Evolutionary conservation across 2,329 filamentous ascomycete genomes (phyloP).

Genomic region (Lasiodiplodia sp.): DNA sequence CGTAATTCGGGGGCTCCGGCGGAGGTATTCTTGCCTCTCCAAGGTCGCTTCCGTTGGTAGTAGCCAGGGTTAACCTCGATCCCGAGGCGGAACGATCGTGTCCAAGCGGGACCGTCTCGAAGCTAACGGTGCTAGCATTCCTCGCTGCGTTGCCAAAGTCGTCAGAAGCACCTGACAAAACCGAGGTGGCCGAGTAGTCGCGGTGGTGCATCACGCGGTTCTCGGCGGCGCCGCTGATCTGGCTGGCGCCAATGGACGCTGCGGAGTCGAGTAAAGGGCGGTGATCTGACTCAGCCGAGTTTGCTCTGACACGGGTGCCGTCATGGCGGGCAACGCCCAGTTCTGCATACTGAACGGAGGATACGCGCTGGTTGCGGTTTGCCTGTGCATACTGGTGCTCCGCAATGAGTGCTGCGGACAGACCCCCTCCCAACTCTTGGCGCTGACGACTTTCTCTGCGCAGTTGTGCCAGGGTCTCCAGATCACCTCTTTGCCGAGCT

Average conservation of each 20-base stretch:
- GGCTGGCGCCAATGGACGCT: conserved; percentile 63
- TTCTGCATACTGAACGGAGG: conserved; percentile 78
- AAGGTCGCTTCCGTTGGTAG: conserved; percentile 21
- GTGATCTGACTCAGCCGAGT: conserved; percentile 75
- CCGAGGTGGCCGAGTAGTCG: conserved; percentile 52
- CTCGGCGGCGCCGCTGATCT: conserved; percentile 37
- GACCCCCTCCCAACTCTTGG: conserved; percentile 33
- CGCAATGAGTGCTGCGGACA: conserved; percentile 57
- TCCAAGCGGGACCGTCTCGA: conserved; percentile 52
- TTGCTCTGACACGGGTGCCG: conserved; percentile 75
- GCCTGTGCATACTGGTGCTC: conserved; percentile 68
- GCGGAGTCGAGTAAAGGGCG: conserved; percentile 75
- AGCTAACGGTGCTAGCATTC: conserved; percentile 37
- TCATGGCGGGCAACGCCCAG: conserved; percentile 79
- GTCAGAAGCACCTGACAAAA: conserved; percentile 48
- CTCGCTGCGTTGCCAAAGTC: conserved; percentile 36
- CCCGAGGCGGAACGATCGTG: conserved; percentile 40
- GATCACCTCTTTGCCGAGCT: conserved; percentile 75
- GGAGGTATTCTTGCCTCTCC: conserved; percentile 35
- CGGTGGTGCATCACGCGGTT: conserved; percentile 47
- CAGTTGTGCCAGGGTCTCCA: conserved; percentile 67
- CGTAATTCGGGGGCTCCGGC: conserved; percentile 47
- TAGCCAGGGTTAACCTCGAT: conserved; percentile 22
- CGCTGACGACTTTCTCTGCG: conserved; percentile 52
- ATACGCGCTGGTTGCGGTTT: conserved; percentile 71